phyloP scores from a whole-genome alignment of 2,329 filamentous ascomycete genomes.

The Xylaria sp. region DNA sequence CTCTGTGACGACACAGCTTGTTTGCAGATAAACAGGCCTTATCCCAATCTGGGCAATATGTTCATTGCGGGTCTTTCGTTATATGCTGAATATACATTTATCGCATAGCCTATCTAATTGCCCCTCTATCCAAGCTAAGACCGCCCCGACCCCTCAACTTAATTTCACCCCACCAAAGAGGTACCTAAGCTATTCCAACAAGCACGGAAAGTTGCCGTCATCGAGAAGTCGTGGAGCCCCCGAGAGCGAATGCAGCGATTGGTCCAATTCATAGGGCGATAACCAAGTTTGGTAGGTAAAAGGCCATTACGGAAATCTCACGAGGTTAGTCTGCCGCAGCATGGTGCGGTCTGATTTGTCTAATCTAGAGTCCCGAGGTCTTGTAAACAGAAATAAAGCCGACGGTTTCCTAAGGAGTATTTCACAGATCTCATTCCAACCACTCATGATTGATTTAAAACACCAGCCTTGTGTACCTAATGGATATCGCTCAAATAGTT shows the following conservation, averaged over 20 bases:
- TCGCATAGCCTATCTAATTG: too few species aligned
- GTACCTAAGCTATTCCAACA: too few species aligned
- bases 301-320: constrained; percentile 26
- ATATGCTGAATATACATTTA: not conserved
- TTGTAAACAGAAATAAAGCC: constrained; percentile 32
- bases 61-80: too few species aligned
- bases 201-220: too few species aligned
- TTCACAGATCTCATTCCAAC: constrained; percentile 2
- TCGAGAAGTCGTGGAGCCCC: not conserved
- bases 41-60: too few species aligned
- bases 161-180: constrained; percentile 4
- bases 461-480: not conserved
- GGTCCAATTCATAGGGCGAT: not conserved
- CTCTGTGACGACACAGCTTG: too few species aligned
- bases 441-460: constrained; percentile 1
- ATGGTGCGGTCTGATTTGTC: constrained; percentile 31
- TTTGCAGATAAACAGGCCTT: too few species aligned
- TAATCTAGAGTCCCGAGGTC: not conserved
- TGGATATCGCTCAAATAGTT: not conserved
- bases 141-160: too few species aligned
- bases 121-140: too few species aligned
- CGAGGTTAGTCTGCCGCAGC: not conserved
- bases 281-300: constrained; percentile 15
- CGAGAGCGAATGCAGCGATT: not conserved
- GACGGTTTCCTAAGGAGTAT: constrained; percentile 38